A percentile compares a stretch with the other conserved stretches of the same genome.
phyloP scores from a whole-genome alignment of 176 grass and related monocot species.

The Leersia perrieri region DNA sequence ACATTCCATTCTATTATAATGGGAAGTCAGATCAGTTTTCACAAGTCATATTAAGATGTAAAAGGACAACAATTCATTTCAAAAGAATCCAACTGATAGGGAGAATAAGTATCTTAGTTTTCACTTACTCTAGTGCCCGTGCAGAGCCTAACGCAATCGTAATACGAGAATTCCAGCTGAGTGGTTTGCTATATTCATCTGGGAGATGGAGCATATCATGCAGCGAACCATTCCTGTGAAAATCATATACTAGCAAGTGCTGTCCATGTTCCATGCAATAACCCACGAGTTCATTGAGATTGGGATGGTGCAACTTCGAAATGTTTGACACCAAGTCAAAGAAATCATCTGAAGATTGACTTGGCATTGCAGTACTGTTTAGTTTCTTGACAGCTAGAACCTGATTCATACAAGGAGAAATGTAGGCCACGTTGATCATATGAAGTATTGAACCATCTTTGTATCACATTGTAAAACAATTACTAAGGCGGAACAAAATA shows the following conservation, averaged over 20 bases:
- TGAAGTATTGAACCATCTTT: background rate
- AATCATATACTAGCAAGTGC: constrained; percentile 78
- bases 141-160: constrained; percentile 87
- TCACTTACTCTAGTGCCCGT: constrained; percentile 85
- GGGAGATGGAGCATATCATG: constrained; percentile 82
- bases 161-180: constrained; percentile 82
- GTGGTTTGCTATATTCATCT: constrained; percentile 74
- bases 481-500: background rate
- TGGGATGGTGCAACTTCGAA: constrained; percentile 80
- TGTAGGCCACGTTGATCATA: constrained; percentile 1
- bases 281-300: constrained; percentile 85
- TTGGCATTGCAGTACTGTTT: constrained; percentile 50
- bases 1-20: constrained; percentile 22
- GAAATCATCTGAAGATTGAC: constrained; percentile 70
- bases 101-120: background rate
- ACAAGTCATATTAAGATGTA: background rate
- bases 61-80: background rate
- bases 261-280: constrained; percentile 93
- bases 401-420: constrained; percentile 31
- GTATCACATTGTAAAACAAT: background rate
- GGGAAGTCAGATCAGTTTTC: background rate
- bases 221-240: constrained; percentile 73
- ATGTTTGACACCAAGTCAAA: constrained; percentile 65
- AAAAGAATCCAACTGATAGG: background rate
- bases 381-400: constrained; percentile 91